phyloP scores from a whole-genome alignment of 352 stramenopile species.

The Sclerospora graminicola region DNA sequence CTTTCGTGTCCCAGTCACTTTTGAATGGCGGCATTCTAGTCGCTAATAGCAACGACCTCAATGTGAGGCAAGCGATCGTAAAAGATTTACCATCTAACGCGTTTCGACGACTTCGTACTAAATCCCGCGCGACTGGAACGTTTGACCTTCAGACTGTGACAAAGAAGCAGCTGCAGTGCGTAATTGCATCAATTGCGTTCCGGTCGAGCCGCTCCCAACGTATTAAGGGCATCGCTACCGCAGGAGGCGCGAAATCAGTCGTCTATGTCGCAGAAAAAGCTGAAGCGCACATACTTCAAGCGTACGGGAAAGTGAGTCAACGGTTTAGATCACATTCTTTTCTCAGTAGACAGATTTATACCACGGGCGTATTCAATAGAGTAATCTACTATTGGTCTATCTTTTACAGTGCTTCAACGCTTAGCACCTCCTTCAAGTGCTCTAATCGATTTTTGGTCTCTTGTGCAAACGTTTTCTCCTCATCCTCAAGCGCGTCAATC shows the following conservation, averaged over 20 bases:
- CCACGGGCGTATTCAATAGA: no score
- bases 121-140: slow-evolving; percentile 15
- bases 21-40: slow-evolving; percentile 34
- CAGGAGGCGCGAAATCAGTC: slow-evolving; percentile 67
- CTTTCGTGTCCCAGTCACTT: slow-evolving; percentile 45
- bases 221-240: slow-evolving; percentile 84
- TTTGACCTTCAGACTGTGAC: slow-evolving; percentile 24
- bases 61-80: slow-evolving; percentile 32
- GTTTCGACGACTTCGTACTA: slow-evolving; percentile 20
- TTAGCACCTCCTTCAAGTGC: slow-evolving; percentile 37
- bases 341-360: no score
- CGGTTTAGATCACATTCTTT: no score
- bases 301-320: no score
- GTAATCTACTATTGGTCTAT: not conserved
- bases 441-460: slow-evolving; percentile 53
- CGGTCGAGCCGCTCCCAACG: slow-evolving; percentile 82
- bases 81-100: slow-evolving; percentile 45
- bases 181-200: slow-evolving; percentile 59
- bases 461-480: slow-evolving; percentile 59
- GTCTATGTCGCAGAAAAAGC: slow-evolving; percentile 76
- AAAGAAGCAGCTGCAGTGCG: slow-evolving; percentile 56
- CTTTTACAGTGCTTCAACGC: slow-evolving; percentile 4
- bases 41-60: slow-evolving; percentile 29
- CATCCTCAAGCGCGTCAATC: slow-evolving; percentile 49
- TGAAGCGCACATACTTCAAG: slow-evolving; percentile 56